Evolutionary conservation across 2,329 filamentous ascomycete genomes (phyloP), one percentile per base, ranked within the genome.

Genomic region (Neonectria magnoliae): DNA sequence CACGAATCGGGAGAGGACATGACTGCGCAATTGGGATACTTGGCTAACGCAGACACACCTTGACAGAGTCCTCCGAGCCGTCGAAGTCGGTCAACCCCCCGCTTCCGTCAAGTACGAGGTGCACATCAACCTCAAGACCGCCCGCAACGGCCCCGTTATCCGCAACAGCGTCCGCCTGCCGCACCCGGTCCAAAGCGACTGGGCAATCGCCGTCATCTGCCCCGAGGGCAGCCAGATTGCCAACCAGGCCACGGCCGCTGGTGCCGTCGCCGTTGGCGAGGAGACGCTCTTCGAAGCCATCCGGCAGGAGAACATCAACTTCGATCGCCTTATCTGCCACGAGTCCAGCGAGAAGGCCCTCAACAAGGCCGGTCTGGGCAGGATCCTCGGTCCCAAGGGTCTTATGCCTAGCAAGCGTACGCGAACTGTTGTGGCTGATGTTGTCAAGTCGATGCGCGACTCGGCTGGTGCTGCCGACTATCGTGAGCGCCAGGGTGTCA

Each of bases 361-460:
- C 74, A 91, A 91, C 77, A 94, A 96, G 83, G 91, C 94, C 38
- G 88, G 87, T 1, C 79, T 99, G 68, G 95, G 92, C 68, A 87
- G 91, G 69, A 86, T 97, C 47, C 84, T 99, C 20, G 96, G 96
- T 75, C 96, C 97, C 50, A 90, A 88, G 79, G 94, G 94, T 3
- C 80, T 99, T 75, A 98, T 99, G 96, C 96, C 96, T 6, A 97
- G 88, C 77, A 82, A 87, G 65, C 97, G 97, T 84, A 89, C 89
- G 67, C 94, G 93, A 69, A 98, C 96, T 0, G 92, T 99, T 60
- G 93, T 97, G 25, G 91, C 87, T 75, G 91, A 97, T 76, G 87
- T 97, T 16, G 86, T 86, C 58, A 80, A 84, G n/a, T 86, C 90
- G 36, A 92, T 99, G 74, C 88, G 87, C 73, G 93, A 95, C 70